Conservation (phyloP, 2,329 filamentous ascomycete species). For the Diaporthe sp. region DNA sequence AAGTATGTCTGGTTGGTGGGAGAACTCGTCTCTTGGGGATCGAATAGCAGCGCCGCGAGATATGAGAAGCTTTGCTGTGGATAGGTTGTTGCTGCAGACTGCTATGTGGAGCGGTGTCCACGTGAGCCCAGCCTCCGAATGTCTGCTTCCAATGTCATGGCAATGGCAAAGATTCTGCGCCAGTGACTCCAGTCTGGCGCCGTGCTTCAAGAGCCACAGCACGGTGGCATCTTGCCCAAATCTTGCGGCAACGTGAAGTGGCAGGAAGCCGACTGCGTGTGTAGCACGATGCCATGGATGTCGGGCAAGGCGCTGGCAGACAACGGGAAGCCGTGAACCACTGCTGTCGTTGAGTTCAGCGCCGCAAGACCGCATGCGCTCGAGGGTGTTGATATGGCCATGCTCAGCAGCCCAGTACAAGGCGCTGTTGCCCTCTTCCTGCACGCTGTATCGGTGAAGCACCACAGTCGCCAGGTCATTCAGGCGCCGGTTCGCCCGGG, state of each 20-base stretch:
- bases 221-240: conserved; percentile 6
- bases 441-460: background rate
- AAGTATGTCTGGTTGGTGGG: background rate
- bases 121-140: no score
- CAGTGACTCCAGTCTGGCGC: background rate
- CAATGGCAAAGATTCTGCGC: background rate
- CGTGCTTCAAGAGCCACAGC: background rate
- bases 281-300: background rate
- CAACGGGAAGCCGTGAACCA: background rate
- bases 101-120: background rate
- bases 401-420: conserved; percentile 15
- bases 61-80: background rate
- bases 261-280: background rate
- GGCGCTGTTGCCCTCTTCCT: background rate
- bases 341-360: conserved; percentile 12
- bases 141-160: background rate
- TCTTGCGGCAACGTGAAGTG: background rate
- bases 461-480: background rate
- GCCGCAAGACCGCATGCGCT: background rate
- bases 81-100: background rate
- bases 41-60: background rate
- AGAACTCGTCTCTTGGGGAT: background rate
- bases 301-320: background rate
- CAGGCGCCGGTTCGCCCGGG: background rate
- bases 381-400: background rate